Evolutionary conservation across 306 rosid species (phyloP), one percentile per base, ranked within the genome.

Genomic region (Geum urbanum): DNA sequence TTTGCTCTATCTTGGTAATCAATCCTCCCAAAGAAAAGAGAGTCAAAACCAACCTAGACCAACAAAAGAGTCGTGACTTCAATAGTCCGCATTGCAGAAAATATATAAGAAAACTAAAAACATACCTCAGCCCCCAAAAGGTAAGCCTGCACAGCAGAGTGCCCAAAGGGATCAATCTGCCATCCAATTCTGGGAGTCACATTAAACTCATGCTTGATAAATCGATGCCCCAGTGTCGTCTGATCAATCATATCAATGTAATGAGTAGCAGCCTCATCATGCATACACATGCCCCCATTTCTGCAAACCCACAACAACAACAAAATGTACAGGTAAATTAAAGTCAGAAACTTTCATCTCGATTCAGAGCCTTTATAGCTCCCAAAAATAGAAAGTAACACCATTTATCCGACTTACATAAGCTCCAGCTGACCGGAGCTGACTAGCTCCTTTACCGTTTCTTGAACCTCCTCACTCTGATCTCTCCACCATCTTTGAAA

Each of bases 141-240:
- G 72, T 91, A 91, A 47, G 95, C 95, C 78, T 91, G 97, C 7
- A 91, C 89, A 0, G 92, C 87, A 71, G 97, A 91, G 76, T 91
- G 97, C n/a, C 97, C 97, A 80, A 91, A 91, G 1, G 97, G 95
- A 72, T 91, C 97, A 39, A 91, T 91, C 62, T 91, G 97, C 97
- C 97, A 91, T 20, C 97, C 97, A 55, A 86, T 82, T 66, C 97
- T 81, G 0, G 97, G 95, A 57, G 79, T 86, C 43, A 79, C 40
- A 18, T 85, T 83, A 71, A 91, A 88, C 51, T 80, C 88, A 14
- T 79, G 74, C 79, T 89, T 89, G 52, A 89, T 67, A 66, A 84
- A 92, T 9, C 65, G 79, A 75, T 92, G 98, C 18, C 98, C 98
- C 41, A 89, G 90, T 27, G 92, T 92, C 20, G 96, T 92, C 86